Conservation (phyloP, 495 filamentous ascomycete species). For the Penicillium lagena region DNA sequence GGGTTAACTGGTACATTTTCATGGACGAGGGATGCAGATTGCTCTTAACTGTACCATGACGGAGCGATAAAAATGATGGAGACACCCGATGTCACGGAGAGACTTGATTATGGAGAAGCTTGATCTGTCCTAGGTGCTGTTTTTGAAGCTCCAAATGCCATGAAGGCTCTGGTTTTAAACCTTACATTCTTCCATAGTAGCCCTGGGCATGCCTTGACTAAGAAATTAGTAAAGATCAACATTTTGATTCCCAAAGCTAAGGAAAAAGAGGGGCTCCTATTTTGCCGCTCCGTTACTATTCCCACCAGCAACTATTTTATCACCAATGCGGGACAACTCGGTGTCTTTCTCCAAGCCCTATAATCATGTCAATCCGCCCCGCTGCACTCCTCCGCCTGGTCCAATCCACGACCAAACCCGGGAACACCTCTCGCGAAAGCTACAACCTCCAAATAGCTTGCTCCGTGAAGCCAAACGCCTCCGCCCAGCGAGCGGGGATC, state of each 20-base stretch:
- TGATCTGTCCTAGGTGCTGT: neutral
- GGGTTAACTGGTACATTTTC: slow-evolving; percentile 45
- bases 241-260: too few relatives aligned
- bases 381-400: slow-evolving; percentile 21
- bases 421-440: neutral
- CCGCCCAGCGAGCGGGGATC: slow-evolving; percentile 53
- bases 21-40: slow-evolving; percentile 25
- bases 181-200: too few relatives aligned
- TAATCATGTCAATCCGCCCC: slow-evolving; percentile 7
- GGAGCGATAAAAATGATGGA: slow-evolving; percentile 6
- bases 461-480: slow-evolving; percentile 60
- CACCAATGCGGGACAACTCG: neutral
- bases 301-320: neutral
- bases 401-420: neutral
- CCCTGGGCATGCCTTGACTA: too few relatives aligned
- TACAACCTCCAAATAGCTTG: slow-evolving; percentile 44
- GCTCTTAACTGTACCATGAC: slow-evolving; percentile 38
- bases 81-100: neutral
- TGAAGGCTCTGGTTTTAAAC: too few relatives aligned
- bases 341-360: neutral
- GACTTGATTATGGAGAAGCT: neutral
- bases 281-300: too few relatives aligned
- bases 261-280: too few relatives aligned
- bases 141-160: too few relatives aligned
- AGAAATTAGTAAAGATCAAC: too few relatives aligned